phyloP scores from a whole-genome alignment of 2,329 filamentous ascomycete genomes.

The Alternaria sp. region DNA sequence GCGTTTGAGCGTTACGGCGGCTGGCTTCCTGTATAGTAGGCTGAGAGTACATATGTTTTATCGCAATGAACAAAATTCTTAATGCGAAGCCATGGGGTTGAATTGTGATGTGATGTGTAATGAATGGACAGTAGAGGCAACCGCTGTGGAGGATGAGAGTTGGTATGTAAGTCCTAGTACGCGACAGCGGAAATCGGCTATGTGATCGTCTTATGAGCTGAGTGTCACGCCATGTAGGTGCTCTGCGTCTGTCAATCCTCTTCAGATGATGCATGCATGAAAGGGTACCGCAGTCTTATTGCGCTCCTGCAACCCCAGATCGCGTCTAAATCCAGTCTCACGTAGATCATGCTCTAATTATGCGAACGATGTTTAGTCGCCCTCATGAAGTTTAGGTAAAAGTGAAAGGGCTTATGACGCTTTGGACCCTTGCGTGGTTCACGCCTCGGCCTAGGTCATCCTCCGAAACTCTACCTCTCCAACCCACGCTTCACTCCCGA shows the following conservation, averaged over 20 bases:
- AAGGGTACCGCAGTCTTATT: too few relatives aligned
- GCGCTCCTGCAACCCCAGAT: too few relatives aligned
- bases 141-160: background rate
- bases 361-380: background rate
- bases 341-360: background rate
- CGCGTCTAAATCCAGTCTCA: background rate
- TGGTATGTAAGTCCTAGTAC: background rate
- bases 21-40: slow-evolving; percentile 12
- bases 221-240: slow-evolving; percentile 35
- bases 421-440: slow-evolving; percentile 3
- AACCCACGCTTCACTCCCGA: slow-evolving; percentile 1
- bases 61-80: slow-evolving; percentile 13
- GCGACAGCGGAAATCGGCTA: background rate
- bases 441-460: background rate
- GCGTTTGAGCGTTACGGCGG: slow-evolving; percentile 18
- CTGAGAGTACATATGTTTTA: slow-evolving; percentile 4
- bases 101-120: background rate
- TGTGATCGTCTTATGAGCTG: slow-evolving; percentile 21
- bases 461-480: background rate
- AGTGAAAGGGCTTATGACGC: slow-evolving; percentile 3
- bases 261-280: slow-evolving; percentile 1
- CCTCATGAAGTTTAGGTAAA: background rate
- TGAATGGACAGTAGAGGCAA: background rate
- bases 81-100: background rate
- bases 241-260: background rate